Percentiles rank a stretch among this genome's conserved stretches.
phyloP scores from a whole-genome alignment of 2,329 filamentous ascomycete genomes.

The Neofusicoccum laricinum region DNA sequence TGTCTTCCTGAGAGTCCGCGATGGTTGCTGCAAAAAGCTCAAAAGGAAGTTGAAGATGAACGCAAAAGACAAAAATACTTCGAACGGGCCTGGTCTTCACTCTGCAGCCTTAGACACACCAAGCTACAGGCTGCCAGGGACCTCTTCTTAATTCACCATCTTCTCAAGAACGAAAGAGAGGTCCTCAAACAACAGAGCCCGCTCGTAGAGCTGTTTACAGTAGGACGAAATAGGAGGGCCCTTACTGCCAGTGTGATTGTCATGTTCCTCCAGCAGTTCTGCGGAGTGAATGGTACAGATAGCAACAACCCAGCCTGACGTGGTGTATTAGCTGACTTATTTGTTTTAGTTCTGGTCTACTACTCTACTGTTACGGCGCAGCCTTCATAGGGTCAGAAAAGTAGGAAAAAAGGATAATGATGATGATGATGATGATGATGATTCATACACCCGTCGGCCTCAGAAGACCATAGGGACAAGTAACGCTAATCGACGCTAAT shows the following conservation, averaged over 20 bases:
- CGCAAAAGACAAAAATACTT: constrained; percentile 36
- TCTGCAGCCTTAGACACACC: constrained; percentile 55
- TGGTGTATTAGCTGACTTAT: no score
- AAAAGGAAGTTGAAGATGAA: constrained; percentile 19
- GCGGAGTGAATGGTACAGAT: constrained; percentile 28
- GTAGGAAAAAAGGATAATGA: no score
- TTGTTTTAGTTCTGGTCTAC: no score
- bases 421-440: no score
- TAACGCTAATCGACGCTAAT: no score
- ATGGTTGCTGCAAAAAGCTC: constrained; percentile 24
- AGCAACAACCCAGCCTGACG: no score
- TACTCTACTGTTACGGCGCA: no score
- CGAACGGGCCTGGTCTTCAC: constrained; percentile 26
- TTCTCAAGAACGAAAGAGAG: constrained; percentile 31
- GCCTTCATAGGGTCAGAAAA: no score
- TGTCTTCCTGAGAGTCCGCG: constrained; percentile 24
- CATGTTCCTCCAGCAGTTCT: constrained; percentile 33
- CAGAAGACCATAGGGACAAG: no score
- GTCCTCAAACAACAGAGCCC: constrained; percentile 29
- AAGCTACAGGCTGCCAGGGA: constrained; percentile 54
- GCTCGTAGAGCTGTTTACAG: constrained; percentile 25
- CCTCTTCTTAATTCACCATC: constrained; percentile 46
- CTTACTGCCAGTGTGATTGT: constrained; percentile 25
- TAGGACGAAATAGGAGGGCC: constrained; percentile 27
- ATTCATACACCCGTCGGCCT: no score